Evolutionary conservation across 176 grass and related monocot species (phyloP).

Genomic region (Carex kokanica): DNA sequence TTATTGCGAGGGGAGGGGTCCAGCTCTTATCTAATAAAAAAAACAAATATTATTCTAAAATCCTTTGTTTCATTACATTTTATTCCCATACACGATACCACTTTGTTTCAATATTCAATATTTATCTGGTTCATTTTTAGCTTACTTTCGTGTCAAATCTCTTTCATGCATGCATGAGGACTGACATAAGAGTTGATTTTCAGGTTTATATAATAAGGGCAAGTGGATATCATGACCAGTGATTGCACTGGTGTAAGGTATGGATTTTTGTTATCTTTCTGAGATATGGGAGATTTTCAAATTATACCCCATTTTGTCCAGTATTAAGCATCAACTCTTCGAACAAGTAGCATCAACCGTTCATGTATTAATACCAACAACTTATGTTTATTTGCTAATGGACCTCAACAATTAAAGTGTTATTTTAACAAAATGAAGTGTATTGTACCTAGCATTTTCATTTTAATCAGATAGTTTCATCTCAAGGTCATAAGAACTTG

Average conservation of each 20-base stretch:
- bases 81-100: not conserved
- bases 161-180: not conserved
- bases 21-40: not conserved
- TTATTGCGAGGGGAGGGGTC: not conserved
- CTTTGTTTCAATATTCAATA: not conserved
- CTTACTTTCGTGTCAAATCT: not conserved
- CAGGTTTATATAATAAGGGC: conserved; percentile 73
- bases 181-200: conserved; percentile 2
- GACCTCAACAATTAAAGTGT: not conserved
- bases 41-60: not conserved
- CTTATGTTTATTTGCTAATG: not conserved
- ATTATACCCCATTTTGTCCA: not conserved
- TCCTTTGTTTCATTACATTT: not conserved
- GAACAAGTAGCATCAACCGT: not conserved
- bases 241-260: not conserved
- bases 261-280: conserved; percentile 4
- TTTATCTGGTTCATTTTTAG: not conserved
- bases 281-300: not conserved
- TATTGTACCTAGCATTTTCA: not conserved
- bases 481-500: not conserved
- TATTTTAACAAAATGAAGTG: not conserved
- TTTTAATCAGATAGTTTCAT: not conserved
- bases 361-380: not conserved
- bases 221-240: conserved; percentile 45
- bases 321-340: not conserved